Percentiles rank a stretch among this genome's conserved stretches.
phyloP scores from a whole-genome alignment of 768 basidiomycete species.

The Panaeolus papilionaceus region DNA sequence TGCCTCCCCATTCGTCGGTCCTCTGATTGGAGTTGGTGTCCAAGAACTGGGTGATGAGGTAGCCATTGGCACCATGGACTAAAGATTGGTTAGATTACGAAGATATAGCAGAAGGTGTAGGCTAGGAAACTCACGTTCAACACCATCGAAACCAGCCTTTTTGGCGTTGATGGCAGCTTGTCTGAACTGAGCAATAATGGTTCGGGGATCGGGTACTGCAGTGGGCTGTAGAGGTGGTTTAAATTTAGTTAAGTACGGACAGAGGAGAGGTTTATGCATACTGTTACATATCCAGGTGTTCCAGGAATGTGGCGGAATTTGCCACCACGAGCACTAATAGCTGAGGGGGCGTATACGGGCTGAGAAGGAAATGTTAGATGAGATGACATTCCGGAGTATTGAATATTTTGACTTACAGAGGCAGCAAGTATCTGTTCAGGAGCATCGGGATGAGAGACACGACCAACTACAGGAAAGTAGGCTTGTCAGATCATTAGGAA shows the following conservation, averaged over 20 bases:
- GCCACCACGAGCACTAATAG: slow-evolving; percentile 47
- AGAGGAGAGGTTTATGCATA: slow-evolving; percentile 25
- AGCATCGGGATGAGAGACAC: slow-evolving; percentile 42
- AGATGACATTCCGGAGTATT: background rate
- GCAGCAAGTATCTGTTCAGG: slow-evolving; percentile 45
- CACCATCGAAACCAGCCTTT: slow-evolving; percentile 60
- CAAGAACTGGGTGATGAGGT: slow-evolving; percentile 56
- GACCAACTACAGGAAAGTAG: slow-evolving; percentile 34
- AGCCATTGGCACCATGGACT: slow-evolving; percentile 55
- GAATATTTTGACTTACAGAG: background rate
- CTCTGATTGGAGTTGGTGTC: slow-evolving; percentile 52
- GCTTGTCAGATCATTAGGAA: background rate
- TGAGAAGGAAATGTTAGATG: background rate
- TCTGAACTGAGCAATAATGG: slow-evolving; percentile 44
- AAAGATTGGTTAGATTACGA: background rate
- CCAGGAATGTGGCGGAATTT: slow-evolving; percentile 47
- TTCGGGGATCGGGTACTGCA: slow-evolving; percentile 46
- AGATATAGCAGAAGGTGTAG: background rate
- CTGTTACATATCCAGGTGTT: slow-evolving; percentile 44
- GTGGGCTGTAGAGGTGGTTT: slow-evolving; percentile 37
- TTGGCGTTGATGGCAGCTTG: slow-evolving; percentile 54
- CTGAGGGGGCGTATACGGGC: slow-evolving; percentile 52
- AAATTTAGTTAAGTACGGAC: background rate
- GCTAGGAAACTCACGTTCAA: slow-evolving; percentile 44
- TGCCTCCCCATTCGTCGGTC: slow-evolving; percentile 28